Evolutionary conservation across 441 rosid genomes (phyloP).

Genomic region (Pelargonium cotyledonis): DNA sequence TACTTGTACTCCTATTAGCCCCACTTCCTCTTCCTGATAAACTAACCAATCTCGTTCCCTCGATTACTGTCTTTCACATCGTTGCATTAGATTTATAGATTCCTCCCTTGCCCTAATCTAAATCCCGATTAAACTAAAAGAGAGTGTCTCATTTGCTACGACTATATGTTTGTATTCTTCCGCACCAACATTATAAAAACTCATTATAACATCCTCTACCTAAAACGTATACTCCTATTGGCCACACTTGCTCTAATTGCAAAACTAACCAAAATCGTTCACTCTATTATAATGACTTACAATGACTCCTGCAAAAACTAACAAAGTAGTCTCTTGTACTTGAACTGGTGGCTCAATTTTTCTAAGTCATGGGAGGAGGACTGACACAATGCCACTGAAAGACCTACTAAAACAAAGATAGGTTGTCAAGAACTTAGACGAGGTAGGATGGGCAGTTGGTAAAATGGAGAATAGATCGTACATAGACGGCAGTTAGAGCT

Average conservation of each 20-base stretch:
- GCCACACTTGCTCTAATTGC: conserved; percentile 29
- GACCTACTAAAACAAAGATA: background rate
- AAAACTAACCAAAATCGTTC: conserved; percentile 3
- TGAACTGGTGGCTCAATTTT: too few relatives aligned
- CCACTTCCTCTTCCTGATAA: conserved; percentile 25
- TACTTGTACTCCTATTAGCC: conserved; percentile 26
- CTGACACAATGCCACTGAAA: too few relatives aligned
- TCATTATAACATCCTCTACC: background rate
- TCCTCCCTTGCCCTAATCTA: conserved; percentile 4
- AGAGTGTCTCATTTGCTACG: too few relatives aligned
- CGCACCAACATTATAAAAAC: too few relatives aligned
- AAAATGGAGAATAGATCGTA: background rate
- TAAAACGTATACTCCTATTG: conserved; percentile 22
- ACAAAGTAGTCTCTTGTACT: too few relatives aligned
- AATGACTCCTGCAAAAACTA: too few relatives aligned
- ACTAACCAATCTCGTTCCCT: conserved; percentile 15
- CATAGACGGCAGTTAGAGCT: background rate
- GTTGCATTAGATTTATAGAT: conserved; percentile 12
- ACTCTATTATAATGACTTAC: too few relatives aligned
- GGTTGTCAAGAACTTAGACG: background rate
- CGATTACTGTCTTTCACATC: conserved; percentile 1
- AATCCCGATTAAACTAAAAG: too few relatives aligned
- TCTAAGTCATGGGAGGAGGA: too few relatives aligned
- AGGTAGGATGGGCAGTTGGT: background rate
- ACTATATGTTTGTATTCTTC: too few relatives aligned